A percentile compares a stretch with the other conserved stretches of the same genome.
These are phyloP conservation scores for Fusarium denticulatum DNA, from an alignment of 2,329 filamentous ascomycete genomes.

Conservation along the genomic window DNA sequence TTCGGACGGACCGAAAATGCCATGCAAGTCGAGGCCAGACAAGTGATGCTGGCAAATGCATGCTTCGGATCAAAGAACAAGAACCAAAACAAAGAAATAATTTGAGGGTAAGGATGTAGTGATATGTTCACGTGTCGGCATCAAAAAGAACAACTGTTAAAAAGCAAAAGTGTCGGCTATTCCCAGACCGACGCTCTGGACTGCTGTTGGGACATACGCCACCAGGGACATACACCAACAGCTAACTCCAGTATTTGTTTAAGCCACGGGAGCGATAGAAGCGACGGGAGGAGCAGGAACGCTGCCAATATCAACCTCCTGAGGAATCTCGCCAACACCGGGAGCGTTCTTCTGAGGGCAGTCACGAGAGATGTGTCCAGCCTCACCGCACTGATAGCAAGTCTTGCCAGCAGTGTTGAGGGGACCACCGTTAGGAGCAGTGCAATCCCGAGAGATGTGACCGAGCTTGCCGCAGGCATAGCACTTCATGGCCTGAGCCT, in stretches of 20 bases:
- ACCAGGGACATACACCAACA: conserved; percentile 15
- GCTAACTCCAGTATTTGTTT: conserved; percentile 32
- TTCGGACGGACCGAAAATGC: conserved; percentile 45
- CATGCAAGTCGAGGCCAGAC: conserved; percentile 42
- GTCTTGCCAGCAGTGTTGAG: conserved; percentile 97
- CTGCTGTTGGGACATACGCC: conserved; percentile 19
- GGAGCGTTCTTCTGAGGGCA: conserved; percentile 78
- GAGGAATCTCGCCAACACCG: conserved; percentile 55
- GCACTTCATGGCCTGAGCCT: conserved; percentile 98
- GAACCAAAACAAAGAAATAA: conserved; percentile 46
- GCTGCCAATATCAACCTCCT: conserved; percentile 56
- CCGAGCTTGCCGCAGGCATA: conserved; percentile 96
- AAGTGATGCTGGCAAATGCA: conserved; percentile 44
- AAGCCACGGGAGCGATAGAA: conserved; percentile 54
- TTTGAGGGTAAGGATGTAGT: conserved; percentile 33
- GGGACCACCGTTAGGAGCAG: conserved; percentile 93
- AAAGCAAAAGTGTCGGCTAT: conserved; percentile 35
- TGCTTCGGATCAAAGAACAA: conserved; percentile 46
- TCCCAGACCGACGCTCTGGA: conserved; percentile 8
- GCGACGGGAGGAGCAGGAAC: conserved; percentile 58
- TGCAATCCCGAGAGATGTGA: conserved; percentile 94
- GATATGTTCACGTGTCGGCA: conserved; percentile 46
- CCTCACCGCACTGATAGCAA: conserved; percentile 96
- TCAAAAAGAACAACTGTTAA: conserved; percentile 41
- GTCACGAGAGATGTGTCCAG: conserved; percentile 95